phyloP scores from a whole-genome alignment of 768 basidiomycete species.

The Pleurotus salmoneostramineus region DNA sequence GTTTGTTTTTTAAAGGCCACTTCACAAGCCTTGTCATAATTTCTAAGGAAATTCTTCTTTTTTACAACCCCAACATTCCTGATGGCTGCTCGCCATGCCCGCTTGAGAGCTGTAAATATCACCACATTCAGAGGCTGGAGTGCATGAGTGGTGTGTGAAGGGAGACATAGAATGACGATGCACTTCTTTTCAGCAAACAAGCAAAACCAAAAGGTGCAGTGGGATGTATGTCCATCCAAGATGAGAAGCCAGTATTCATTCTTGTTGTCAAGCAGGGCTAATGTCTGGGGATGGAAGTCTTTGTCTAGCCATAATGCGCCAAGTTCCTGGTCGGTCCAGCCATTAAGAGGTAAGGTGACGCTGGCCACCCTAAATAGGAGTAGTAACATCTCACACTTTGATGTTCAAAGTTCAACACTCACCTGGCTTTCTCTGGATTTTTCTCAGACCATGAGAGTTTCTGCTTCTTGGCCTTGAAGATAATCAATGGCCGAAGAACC shows the following conservation, averaged over 20 bases:
- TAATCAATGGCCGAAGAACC: slow-evolving; percentile 28
- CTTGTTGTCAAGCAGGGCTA: slow-evolving; percentile 9
- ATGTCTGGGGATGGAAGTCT: slow-evolving; percentile 26
- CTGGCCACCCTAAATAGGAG: too few species aligned
- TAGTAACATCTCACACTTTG: too few species aligned
- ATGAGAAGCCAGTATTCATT: slow-evolving; percentile 25
- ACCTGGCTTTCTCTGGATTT: slow-evolving; percentile 26
- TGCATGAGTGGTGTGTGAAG: slow-evolving; percentile 32
- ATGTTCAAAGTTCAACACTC: too few species aligned
- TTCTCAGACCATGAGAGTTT: slow-evolving; percentile 18
- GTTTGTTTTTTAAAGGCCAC: slow-evolving; percentile 14
- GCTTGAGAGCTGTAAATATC: slow-evolving; percentile 30
- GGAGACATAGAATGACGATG: slow-evolving; percentile 31
- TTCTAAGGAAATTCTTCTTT: slow-evolving; percentile 7
- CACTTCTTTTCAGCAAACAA: slow-evolving; percentile 18
- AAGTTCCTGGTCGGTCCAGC: slow-evolving; percentile 36
- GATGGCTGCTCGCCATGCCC: slow-evolving; percentile 24
- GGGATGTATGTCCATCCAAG: slow-evolving; percentile 34
- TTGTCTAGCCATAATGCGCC: slow-evolving; percentile 26
- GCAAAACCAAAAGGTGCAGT: slow-evolving; percentile 28
- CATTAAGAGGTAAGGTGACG: slow-evolving; percentile 28
- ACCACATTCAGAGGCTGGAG: slow-evolving; percentile 32
- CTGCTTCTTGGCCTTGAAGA: slow-evolving; percentile 28
- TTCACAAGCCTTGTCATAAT: slow-evolving; percentile 10
- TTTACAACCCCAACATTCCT: slow-evolving; percentile 3